Base-by-base conservation (phyloP, 371 early-diverging fungal species). In the Rhizomucor pusillus region DNA sequence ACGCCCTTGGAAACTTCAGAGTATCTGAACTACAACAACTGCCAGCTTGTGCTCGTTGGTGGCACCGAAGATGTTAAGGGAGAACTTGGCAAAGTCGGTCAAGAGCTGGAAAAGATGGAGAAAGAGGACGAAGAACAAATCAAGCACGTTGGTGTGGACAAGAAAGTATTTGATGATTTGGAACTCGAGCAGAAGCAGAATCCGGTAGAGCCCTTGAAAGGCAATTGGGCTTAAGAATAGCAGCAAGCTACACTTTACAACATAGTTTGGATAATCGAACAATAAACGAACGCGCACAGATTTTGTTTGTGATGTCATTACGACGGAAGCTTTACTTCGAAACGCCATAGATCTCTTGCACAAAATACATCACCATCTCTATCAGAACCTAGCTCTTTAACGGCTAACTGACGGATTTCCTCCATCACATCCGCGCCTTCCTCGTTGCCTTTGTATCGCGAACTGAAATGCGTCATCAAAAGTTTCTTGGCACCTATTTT, bases 391-490 rank as follows among this genome's bases (percentile, higher is more conserved):
- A 76, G 74, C 9, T 48, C 64, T 20, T 45, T 48, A 0, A 79
- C 43, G 19, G 81, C 81, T 54, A 71, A 56, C 29, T 53, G 23
- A 19, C 80, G 43, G 19, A 85, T 80, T 57, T 81, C 77, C 14
- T 82, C 77, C 85, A 85, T 85, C 14, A 82, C 54, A 0, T 35
- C 58, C 6, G 71, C 19, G 25, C 67, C 64, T 34, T 77, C 81
- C 33, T 48, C 61, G 52, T 82, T 80, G 1, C 81, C 85, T 33
- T 65, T 66, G 49, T 86, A 86, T 3, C 86, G 50, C 14, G 71
- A 69, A 43, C 80, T 79, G 48, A 86, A 86, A 66, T 86, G 86
- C 1, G 81, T 86, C 57, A 86, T 25, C 0, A 82, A 65, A 19
- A 86, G 40, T 24, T 56, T 61, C 43, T 67, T 54, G 5, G 81